Evolutionary conservation across 2,329 filamentous ascomycete genomes (phyloP).

Genomic region (Monosporascus ibericus): DNA sequence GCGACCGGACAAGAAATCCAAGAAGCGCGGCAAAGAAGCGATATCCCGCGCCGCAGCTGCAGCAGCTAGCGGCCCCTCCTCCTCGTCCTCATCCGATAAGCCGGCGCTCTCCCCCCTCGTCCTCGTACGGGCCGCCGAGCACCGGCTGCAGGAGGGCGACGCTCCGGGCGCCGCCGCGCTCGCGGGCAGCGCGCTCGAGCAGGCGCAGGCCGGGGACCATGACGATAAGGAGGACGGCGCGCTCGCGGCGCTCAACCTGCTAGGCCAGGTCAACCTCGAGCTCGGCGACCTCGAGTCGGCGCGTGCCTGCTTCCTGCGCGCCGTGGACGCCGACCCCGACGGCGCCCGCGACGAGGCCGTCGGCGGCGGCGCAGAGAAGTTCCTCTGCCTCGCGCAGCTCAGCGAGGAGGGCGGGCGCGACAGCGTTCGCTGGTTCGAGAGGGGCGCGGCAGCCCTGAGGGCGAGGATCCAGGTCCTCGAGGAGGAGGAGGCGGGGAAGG

Average conservation of each 20-base stretch:
- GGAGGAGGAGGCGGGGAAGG: conserved; percentile 40
- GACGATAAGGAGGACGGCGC: conserved; percentile 35
- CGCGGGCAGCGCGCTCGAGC: conserved; percentile 23
- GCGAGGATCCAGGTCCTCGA: conserved; percentile 62
- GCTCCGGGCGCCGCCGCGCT: conserved; percentile 22
- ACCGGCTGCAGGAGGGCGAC: conserved; percentile 25
- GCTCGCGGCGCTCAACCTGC: conserved; percentile 64
- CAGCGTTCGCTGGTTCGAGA: conserved; percentile 62
- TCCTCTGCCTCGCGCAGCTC: conserved; percentile 88
- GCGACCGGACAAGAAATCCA: conserved; percentile 26
- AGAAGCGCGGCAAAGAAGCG: conserved; percentile 20
- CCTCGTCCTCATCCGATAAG: neutral
- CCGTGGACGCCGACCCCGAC: conserved; percentile 70
- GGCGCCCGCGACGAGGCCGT: conserved; percentile 63
- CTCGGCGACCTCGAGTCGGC: conserved; percentile 75
- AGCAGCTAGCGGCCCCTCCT: conserved; percentile 12
- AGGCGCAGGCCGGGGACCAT: conserved; percentile 17
- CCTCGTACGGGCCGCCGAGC: conserved; percentile 26
- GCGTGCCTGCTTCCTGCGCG: conserved; percentile 63
- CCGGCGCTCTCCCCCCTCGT: conserved; percentile 19
- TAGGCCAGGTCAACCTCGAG: conserved; percentile 79
- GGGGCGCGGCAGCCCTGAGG: conserved; percentile 67
- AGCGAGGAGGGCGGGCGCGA: conserved; percentile 64
- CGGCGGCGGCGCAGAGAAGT: conserved; percentile 88
- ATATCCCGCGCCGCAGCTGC: conserved; percentile 16